Evolutionary conservation across 2,329 filamentous ascomycete genomes (phyloP).

Genomic region (Nigrospora sphaerica): DNA sequence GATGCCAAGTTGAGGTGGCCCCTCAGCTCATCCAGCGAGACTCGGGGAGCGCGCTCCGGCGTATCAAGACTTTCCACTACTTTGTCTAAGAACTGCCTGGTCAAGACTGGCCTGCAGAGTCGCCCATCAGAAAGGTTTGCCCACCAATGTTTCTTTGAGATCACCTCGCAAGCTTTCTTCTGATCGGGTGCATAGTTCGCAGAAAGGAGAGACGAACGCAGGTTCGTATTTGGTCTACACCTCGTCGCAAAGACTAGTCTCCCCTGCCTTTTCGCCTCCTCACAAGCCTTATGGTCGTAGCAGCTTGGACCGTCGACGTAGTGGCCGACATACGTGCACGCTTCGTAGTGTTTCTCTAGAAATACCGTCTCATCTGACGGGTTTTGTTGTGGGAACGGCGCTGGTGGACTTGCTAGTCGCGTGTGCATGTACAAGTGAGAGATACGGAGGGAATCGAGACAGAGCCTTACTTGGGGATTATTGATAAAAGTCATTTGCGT

Average conservation of each 20-base stretch:
- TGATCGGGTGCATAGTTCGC: neutral
- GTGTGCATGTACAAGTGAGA: neutral
- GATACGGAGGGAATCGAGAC: too few relatives aligned
- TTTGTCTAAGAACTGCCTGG: neutral
- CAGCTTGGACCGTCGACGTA: neutral
- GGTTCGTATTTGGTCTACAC: neutral
- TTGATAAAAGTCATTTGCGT: too few relatives aligned
- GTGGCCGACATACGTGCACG: slow-evolving; percentile 2
- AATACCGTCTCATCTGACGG: neutral
- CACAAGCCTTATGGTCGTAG: neutral
- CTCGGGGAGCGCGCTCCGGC: neutral
- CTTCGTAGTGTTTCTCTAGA: slow-evolving; percentile 1
- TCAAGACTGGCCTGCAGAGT: neutral
- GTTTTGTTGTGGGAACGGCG: too few relatives aligned
- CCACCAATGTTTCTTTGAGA: neutral
- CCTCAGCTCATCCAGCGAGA: neutral
- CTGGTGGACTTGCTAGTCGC: neutral
- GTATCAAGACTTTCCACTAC: neutral
- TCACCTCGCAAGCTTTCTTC: neutral
- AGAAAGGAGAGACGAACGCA: neutral
- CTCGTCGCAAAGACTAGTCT: neutral
- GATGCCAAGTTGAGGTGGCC: neutral
- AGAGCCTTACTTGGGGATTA: too few relatives aligned
- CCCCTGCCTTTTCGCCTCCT: neutral
- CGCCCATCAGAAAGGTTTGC: neutral